These are phyloP conservation scores for Linnemannia elongata DNA, from an alignment of 192 early-diverging fungal species.

Conservation along the genomic window DNA sequence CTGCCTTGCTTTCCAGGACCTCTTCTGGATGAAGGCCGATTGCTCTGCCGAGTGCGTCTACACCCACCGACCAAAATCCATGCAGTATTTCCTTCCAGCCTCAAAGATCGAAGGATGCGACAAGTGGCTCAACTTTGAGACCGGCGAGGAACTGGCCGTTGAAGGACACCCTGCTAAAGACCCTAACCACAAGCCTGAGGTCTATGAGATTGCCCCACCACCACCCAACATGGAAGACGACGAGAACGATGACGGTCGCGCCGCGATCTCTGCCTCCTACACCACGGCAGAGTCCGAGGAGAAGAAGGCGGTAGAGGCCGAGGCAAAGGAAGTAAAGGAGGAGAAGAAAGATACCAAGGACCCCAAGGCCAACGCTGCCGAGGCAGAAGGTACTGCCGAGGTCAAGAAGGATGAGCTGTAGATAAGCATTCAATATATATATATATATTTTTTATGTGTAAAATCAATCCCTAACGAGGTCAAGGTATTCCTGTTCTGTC, in stretches of 20 bases:
- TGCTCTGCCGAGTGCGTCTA: conserved; percentile 47
- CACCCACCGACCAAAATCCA: conserved; percentile 22
- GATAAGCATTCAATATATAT: not conserved
- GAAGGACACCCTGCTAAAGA: conserved; percentile 19
- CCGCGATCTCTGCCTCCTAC: conserved; percentile 10
- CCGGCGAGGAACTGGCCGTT: conserved; percentile 22
- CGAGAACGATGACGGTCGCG: conserved; percentile 13
- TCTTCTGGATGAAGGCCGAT: conserved; percentile 56
- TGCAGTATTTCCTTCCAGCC: conserved; percentile 41
- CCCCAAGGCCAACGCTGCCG: not conserved
- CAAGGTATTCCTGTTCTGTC: conserved; percentile 12
- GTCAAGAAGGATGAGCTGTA: conserved; percentile 44
- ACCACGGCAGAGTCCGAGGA: conserved; percentile 1
- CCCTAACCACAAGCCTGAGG: conserved; percentile 25
- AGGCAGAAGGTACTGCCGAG: not conserved
- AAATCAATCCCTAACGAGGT: not conserved
- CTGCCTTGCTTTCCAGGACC: conserved; percentile 43
- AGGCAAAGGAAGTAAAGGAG: conserved; percentile 1
- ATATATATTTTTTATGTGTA: not conserved
- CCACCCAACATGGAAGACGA: conserved; percentile 14
- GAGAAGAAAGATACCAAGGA: not conserved
- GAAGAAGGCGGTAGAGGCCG: not conserved
- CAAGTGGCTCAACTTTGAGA: conserved; percentile 47
- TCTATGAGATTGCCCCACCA: conserved; percentile 29
- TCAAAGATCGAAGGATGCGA: conserved; percentile 51